Conservation (phyloP, 2,329 filamentous ascomycete species). For the Tympanopsis confertula region DNA sequence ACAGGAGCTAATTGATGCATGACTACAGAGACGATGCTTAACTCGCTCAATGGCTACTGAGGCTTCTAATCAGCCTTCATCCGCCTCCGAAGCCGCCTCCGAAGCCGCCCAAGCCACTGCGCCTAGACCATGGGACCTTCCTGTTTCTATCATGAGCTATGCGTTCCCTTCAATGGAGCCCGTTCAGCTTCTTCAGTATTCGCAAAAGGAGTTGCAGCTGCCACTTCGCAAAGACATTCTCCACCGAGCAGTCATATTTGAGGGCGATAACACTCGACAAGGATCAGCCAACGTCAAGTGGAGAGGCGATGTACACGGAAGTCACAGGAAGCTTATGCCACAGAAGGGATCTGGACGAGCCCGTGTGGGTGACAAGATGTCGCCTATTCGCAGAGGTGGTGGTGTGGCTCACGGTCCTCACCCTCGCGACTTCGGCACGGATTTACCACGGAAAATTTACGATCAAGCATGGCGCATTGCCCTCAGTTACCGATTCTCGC, state of each 20-base stretch:
- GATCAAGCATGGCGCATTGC: slow-evolving; percentile 54
- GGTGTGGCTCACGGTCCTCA: slow-evolving; percentile 54
- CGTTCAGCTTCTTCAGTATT: slow-evolving; percentile 37
- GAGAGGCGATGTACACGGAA: slow-evolving; percentile 48
- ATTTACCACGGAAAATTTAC: slow-evolving; percentile 49
- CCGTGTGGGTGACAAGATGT: slow-evolving; percentile 49
- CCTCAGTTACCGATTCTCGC: slow-evolving; percentile 47
- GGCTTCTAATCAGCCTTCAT: slow-evolving; percentile 6
- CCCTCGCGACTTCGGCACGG: slow-evolving; percentile 49
- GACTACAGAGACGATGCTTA: slow-evolving; percentile 15
- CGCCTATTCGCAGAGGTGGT: slow-evolving; percentile 48
- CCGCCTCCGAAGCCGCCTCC: slow-evolving; percentile 2
- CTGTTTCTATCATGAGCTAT: slow-evolving; percentile 47
- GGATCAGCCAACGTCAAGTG: slow-evolving; percentile 49
- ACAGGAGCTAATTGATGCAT: background rate
- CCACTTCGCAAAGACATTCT: slow-evolving; percentile 50
- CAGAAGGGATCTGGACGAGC: slow-evolving; percentile 52
- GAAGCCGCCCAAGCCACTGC: background rate
- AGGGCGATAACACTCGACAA: slow-evolving; percentile 46
- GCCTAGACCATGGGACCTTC: slow-evolving; percentile 15
- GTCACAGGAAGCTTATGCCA: slow-evolving; percentile 40
- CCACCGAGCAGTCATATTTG: slow-evolving; percentile 52
- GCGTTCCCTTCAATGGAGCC: slow-evolving; percentile 52
- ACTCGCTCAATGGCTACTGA: slow-evolving; percentile 28
- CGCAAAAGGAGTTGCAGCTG: slow-evolving; percentile 43